These are phyloP conservation scores for Wickerhamomyces subpelliculosus DNA, from an alignment of 805 yeast genomes.

Conservation along the genomic window DNA sequence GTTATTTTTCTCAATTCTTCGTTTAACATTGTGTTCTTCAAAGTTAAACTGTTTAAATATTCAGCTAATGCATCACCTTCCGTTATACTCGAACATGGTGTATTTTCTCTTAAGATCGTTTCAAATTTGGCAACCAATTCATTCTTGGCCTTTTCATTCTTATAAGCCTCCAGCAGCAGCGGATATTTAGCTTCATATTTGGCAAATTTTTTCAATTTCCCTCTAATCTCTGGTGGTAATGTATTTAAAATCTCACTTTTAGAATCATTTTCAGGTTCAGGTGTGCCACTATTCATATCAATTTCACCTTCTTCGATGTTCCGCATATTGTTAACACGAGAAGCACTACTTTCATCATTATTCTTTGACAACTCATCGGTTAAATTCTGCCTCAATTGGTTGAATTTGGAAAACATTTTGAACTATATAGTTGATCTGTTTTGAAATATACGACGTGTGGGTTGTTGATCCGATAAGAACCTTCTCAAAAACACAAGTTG, in stretches of 20 bases:
- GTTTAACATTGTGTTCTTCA: conserved; percentile 53
- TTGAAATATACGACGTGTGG: too few species aligned
- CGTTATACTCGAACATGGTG: conserved; percentile 71
- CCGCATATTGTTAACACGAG: conserved; percentile 1
- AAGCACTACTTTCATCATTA: conserved; percentile 21
- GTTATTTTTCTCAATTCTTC: conserved; percentile 50
- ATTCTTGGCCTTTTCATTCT: conserved; percentile 63
- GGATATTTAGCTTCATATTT: conserved; percentile 94
- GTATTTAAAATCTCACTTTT: conserved; percentile 8
- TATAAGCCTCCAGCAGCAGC: conserved; percentile 73
- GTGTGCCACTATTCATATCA: conserved; percentile 1
- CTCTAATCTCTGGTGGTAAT: conserved; percentile 48
- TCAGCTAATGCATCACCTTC: conserved; percentile 69
- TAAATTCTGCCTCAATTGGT: conserved; percentile 58
- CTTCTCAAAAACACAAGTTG: too few species aligned
- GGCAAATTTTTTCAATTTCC: conserved; percentile 64
- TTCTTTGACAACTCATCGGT: conserved; percentile 53
- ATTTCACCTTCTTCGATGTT: conserved; percentile 1
- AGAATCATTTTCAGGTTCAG: conserved; percentile 7
- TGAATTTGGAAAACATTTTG: conserved; percentile 26
- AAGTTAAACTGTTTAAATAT: conserved; percentile 55
- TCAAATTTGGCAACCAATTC: conserved; percentile 60
- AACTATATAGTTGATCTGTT: too few species aligned
- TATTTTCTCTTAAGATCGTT: conserved; percentile 61
- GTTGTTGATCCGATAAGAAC: neutral